Evolutionary conservation across 495 filamentous ascomycete species (phyloP).

Genomic region (Ascobolus immersus): DNA sequence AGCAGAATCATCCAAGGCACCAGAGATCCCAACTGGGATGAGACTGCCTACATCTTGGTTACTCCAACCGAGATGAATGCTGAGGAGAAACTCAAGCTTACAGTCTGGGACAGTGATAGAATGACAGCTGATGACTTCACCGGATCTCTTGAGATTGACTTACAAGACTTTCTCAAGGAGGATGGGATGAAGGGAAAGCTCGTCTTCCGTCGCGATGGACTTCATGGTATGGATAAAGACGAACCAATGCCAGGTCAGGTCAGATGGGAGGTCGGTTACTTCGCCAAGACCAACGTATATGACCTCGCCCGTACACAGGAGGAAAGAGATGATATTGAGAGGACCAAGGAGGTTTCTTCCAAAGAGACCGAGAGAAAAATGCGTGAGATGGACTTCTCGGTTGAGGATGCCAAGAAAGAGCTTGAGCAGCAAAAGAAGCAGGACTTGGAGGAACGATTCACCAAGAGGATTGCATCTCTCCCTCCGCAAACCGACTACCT

Average conservation of each 20-base stretch:
- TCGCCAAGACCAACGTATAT: conserved; percentile 44
- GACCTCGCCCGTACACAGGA: too few species aligned
- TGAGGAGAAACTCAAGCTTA: conserved; percentile 36
- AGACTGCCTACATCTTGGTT: conserved; percentile 38
- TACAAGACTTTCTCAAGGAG: too few species aligned
- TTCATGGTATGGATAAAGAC: conserved; percentile 31
- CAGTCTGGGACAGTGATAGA: conserved; percentile 48
- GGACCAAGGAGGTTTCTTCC: conserved; percentile 28
- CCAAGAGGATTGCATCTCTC: conserved; percentile 28
- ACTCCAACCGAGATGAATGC: conserved; percentile 45
- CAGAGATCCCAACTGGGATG: conserved; percentile 41
- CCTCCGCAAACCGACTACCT: conserved; percentile 31
- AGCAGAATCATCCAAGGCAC: conserved; percentile 37
- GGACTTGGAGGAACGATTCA: conserved; percentile 27
- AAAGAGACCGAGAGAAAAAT: conserved; percentile 28
- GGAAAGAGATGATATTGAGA: conserved; percentile 25
- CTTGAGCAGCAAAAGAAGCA: conserved; percentile 35
- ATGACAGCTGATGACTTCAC: conserved; percentile 47
- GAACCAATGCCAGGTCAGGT: conserved; percentile 44
- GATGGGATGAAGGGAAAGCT: conserved; percentile 25
- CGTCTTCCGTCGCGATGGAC: conserved; percentile 30
- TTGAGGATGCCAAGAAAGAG: conserved; percentile 29
- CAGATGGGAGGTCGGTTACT: conserved; percentile 45
- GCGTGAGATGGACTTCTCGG: conserved; percentile 28
- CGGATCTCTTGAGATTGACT: conserved; percentile 39